These are phyloP conservation scores for Huntiella abstrusa DNA, from an alignment of 2,329 filamentous ascomycete genomes.

Conservation along the genomic window DNA sequence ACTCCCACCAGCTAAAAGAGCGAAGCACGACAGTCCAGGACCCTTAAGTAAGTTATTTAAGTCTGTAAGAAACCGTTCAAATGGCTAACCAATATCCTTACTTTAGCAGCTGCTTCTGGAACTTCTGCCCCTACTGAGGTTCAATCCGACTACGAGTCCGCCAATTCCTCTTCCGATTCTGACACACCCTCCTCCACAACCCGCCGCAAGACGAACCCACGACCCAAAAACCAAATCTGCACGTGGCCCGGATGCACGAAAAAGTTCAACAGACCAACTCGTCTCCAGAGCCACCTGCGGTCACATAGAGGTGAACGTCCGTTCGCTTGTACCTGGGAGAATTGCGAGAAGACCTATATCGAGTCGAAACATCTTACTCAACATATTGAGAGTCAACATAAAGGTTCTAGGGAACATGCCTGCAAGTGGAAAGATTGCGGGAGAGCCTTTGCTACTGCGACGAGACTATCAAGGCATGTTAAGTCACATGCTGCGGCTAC, in stretches of 20 bases:
- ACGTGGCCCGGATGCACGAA: constrained; percentile 57
- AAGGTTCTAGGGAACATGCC: constrained; percentile 45
- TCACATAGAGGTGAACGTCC: constrained; percentile 75
- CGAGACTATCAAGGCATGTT: constrained; percentile 56
- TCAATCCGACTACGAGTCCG: constrained; percentile 7
- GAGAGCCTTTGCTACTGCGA: constrained; percentile 67
- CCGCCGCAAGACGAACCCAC: constrained; percentile 31
- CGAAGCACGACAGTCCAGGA: no score
- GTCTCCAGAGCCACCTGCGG: constrained; percentile 60
- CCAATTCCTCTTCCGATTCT: constrained; percentile 4
- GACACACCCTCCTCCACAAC: constrained; percentile 14
- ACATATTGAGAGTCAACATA: constrained; percentile 70
- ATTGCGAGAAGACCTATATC: constrained; percentile 67
- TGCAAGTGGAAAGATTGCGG: constrained; percentile 57
- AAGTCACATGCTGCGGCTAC: constrained; percentile 63
- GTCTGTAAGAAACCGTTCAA: no score
- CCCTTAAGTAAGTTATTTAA: no score
- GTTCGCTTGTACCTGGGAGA: constrained; percentile 49
- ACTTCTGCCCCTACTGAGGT: neutral
- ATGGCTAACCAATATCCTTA: no score
- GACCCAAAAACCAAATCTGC: constrained; percentile 45
- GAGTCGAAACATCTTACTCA: constrained; percentile 73
- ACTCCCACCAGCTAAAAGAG: no score
- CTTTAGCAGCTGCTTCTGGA: no score
- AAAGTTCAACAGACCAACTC: constrained; percentile 71